Evolutionary conservation across 768 basidiomycete genomes (phyloP), one percentile per base, ranked within the genome.

Genomic region (Kwoniella pini): DNA sequence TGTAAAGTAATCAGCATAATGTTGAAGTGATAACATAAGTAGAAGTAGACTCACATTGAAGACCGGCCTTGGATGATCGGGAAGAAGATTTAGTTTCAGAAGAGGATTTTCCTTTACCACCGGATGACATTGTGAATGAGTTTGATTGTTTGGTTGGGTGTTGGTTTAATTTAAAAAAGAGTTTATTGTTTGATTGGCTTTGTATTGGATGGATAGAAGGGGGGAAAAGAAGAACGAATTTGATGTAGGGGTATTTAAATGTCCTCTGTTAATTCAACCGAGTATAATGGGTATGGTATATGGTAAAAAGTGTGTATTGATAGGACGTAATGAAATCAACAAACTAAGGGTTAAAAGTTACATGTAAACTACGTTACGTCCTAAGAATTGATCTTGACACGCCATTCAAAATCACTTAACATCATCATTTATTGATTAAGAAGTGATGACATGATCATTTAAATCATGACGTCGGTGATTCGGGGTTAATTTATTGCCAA

Each of bases 11-110:
- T 61, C 44, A 61, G 59, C 42, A 11, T 21, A 28, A 0, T 30
- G 26, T 15, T 13, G 0, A 33, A 24, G 89, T 77, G 88, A 86
- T 42, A 56, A 88, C 84, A 71, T 54, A 57, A 61, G 84, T 36
- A 49, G 33, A 55, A 12, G 39, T 30, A 19, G 4, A 70, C 71
- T 75, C 50, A 71, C 77, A 76, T 58, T 74, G 74, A 70, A 79
- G 79, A 60, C 78, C 79, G 62, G 82, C 82, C 74, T 82, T 82
- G 49, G 82, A 79, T 13, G 90, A 90, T 58, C 88, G 86, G 54
- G 88, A 86, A 71, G 85, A 82, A 7, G 83, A 80, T 80, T 87
- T 87, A 70, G 74, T 77, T 40, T 79, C 80, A 39, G 78, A 66
- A 53, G 74, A 76, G 57, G 79, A 79, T 65, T 85, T 84, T 57